Percentiles rank a stretch among this genome's conserved stretches.
Conservation (phyloP, 2,329 filamentous ascomycete species). For the Atkinsonella hypoxylon region DNA sequence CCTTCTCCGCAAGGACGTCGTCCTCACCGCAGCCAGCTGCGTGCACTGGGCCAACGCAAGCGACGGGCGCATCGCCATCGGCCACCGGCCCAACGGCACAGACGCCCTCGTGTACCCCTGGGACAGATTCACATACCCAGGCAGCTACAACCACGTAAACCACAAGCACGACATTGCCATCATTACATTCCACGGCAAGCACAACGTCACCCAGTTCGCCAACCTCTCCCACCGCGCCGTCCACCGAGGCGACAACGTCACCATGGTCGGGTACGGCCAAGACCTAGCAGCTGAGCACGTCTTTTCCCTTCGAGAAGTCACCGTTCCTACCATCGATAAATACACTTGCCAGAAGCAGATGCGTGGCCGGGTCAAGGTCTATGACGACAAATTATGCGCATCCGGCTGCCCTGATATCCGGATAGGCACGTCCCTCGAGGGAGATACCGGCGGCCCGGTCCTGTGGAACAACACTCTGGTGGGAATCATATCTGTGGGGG, state of each 20-base stretch:
- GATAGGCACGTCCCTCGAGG: background rate
- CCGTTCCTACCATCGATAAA: background rate
- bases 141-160: background rate
- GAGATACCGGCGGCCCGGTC: conserved; percentile 1
- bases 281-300: background rate
- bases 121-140: background rate
- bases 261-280: background rate
- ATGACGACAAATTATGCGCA: conserved; percentile 1
- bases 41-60: background rate
- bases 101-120: background rate
- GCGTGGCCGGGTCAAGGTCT: background rate
- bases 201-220: background rate
- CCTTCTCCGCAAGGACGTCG: background rate
- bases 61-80: background rate
- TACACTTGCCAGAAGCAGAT: background rate
- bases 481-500: background rate
- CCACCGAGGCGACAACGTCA: background rate
- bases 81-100: background rate
- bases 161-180: conserved; percentile 2
- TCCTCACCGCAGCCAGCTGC: conserved; percentile 5
- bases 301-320: no score
- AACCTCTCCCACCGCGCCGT: background rate
- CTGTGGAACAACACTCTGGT: conserved; percentile 1
- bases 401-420: background rate
- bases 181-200: background rate